A percentile compares a stretch with the other conserved stretches of the same genome.
phyloP scores from a whole-genome alignment of 768 basidiomycete species.

The Tricholoma furcatifolium region DNA sequence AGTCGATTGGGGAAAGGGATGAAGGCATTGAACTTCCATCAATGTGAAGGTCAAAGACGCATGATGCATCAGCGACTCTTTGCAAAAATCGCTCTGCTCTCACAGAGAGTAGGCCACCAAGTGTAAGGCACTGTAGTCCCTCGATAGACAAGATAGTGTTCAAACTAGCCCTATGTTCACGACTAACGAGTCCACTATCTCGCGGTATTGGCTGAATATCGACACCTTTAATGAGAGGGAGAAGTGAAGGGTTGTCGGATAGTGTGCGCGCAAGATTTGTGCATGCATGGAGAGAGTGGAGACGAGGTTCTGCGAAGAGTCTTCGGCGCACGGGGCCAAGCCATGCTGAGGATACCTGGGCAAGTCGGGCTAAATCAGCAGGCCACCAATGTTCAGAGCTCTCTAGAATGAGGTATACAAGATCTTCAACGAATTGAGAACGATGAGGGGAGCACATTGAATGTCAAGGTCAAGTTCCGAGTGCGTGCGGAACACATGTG shows the following conservation, averaged over 20 bases:
- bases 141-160: constrained; percentile 40
- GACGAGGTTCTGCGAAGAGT: constrained; percentile 42
- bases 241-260: constrained; percentile 32
- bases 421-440: constrained; percentile 44
- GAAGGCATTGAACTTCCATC: constrained; percentile 39
- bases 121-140: constrained; percentile 38
- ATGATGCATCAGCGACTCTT: constrained; percentile 37
- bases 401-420: constrained; percentile 52
- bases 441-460: background rate
- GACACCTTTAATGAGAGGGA: constrained; percentile 37
- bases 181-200: constrained; percentile 16
- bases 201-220: constrained; percentile 35
- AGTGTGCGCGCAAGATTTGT: constrained; percentile 42
- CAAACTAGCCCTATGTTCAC: constrained; percentile 34
- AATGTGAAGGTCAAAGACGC: constrained; percentile 41
- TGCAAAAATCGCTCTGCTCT: constrained; percentile 49
- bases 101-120: constrained; percentile 49
- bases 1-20: constrained; percentile 22
- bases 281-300: constrained; percentile 42
- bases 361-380: constrained; percentile 45
- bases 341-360: constrained; percentile 51
- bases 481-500: background rate
- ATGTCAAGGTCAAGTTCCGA: background rate
- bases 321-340: constrained; percentile 39
- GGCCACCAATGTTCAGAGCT: constrained; percentile 53